These are phyloP conservation scores for Hapsidospora chrysogenum DNA, from an alignment of 495 filamentous ascomycete genomes.

Conservation along the genomic window DNA sequence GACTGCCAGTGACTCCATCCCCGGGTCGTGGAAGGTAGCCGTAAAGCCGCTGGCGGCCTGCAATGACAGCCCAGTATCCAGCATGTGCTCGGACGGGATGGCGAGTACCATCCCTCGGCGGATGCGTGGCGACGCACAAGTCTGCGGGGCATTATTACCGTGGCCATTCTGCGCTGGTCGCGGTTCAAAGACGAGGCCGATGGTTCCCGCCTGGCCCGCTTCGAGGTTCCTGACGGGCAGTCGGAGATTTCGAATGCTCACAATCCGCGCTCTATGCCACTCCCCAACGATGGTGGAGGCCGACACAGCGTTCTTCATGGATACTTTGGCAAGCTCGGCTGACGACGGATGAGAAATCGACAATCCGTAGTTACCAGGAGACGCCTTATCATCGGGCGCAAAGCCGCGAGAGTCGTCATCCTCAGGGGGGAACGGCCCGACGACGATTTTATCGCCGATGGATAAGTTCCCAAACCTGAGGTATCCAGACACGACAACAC, in stretches of 20 bases:
- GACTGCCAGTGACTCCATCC: slow-evolving; percentile 18
- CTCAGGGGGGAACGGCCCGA: slow-evolving; percentile 58
- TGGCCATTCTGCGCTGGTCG: slow-evolving; percentile 5
- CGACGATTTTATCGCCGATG: slow-evolving; percentile 58
- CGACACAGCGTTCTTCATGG: slow-evolving; percentile 19
- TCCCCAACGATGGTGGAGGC: slow-evolving; percentile 35
- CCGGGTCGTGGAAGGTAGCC: slow-evolving; percentile 24
- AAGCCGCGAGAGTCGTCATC: slow-evolving; percentile 16
- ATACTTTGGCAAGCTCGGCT: slow-evolving; percentile 21
- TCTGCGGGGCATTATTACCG: slow-evolving; percentile 2
- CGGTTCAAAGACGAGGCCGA: slow-evolving; percentile 52
- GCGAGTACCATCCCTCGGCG: slow-evolving; percentile 76
- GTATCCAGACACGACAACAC: slow-evolving; percentile 63
- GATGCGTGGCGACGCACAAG: slow-evolving; percentile 25
- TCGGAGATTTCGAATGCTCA: slow-evolving; percentile 76
- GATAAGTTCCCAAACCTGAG: slow-evolving; percentile 62
- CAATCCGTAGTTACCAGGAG: slow-evolving; percentile 16
- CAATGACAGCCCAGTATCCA: slow-evolving; percentile 25
- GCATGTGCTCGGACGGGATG: slow-evolving; percentile 34
- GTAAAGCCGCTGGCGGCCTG: slow-evolving; percentile 39
- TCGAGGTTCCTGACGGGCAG: slow-evolving; percentile 63
- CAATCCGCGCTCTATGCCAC: slow-evolving; percentile 63
- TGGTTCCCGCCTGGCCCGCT: slow-evolving; percentile 76
- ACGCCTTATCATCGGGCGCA: slow-evolving; percentile 20
- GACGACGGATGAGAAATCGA: slow-evolving; percentile 26